phyloP scores from a whole-genome alignment of 768 basidiomycete species.

The Tephrocybe rancida region DNA sequence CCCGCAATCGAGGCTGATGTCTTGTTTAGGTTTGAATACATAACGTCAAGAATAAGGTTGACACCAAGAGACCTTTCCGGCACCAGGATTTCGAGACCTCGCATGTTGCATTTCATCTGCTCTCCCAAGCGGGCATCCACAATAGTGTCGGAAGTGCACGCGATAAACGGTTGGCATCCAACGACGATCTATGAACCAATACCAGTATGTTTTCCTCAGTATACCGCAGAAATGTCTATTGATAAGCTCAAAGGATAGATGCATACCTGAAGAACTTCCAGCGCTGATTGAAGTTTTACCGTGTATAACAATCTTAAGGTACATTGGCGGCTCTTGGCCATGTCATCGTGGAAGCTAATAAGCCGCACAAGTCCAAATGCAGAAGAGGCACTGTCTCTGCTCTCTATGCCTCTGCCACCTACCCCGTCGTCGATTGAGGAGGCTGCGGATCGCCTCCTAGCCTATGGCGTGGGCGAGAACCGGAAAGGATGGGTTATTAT shows the following conservation, averaged over 20 bases:
- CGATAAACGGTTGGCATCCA: slow-evolving; percentile 62
- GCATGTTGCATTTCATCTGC: slow-evolving; percentile 80
- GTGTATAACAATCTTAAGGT: slow-evolving; percentile 72
- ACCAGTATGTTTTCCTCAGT: slow-evolving; percentile 53
- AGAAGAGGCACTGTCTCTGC: slow-evolving; percentile 73
- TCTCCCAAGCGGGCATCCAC: slow-evolving; percentile 71
- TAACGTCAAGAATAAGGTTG: slow-evolving; percentile 70
- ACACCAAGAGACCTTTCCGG: slow-evolving; percentile 67
- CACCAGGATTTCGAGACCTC: slow-evolving; percentile 53
- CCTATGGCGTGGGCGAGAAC: slow-evolving; percentile 54
- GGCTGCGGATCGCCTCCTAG: slow-evolving; percentile 65
- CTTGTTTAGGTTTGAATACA: slow-evolving; percentile 69
- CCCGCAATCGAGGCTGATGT: neutral
- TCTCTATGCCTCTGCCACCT: slow-evolving; percentile 54
- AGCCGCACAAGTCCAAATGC: slow-evolving; percentile 71
- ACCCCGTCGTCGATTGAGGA: slow-evolving; percentile 60
- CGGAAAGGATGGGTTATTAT: slow-evolving; percentile 69
- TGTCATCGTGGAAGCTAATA: neutral
- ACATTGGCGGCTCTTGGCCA: slow-evolving; percentile 6
- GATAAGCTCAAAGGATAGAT: slow-evolving; percentile 60
- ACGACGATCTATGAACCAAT: slow-evolving; percentile 83
- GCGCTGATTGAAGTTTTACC: slow-evolving; percentile 61
- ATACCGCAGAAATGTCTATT: neutral
- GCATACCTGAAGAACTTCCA: slow-evolving; percentile 78
- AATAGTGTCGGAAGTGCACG: slow-evolving; percentile 65